Conservation (phyloP, 208 protist species). For the Leishmania tropica region DNA sequence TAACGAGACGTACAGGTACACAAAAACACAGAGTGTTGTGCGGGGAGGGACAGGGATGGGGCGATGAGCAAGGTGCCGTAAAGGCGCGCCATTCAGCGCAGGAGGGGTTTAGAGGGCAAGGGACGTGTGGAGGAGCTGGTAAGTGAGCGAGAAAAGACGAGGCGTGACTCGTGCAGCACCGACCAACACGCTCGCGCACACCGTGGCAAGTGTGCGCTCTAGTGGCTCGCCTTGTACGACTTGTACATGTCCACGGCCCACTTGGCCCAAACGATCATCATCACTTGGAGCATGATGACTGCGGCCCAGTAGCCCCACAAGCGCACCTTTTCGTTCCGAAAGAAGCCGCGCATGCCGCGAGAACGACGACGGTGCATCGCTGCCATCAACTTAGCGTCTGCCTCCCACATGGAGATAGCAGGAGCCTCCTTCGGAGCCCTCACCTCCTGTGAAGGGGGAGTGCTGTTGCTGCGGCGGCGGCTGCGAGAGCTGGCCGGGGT, state of each 20-base stretch:
- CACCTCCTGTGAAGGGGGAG: constrained; percentile 12
- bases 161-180: not conserved
- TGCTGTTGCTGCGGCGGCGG: constrained; percentile 18
- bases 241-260: constrained; percentile 66
- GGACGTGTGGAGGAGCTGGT: not conserved
- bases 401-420: constrained; percentile 17
- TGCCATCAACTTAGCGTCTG: constrained; percentile 49
- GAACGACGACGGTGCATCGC: constrained; percentile 51
- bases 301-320: constrained; percentile 56
- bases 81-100: not conserved
- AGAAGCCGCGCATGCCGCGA: constrained; percentile 15
- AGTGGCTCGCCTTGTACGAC: constrained; percentile 23
- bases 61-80: not conserved
- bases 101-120: not conserved
- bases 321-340: constrained; percentile 12
- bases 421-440: constrained; percentile 6
- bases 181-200: not conserved
- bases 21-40: not conserved
- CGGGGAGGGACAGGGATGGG: not conserved
- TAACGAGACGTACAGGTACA: not conserved
- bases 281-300: constrained; percentile 59
- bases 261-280: constrained; percentile 64
- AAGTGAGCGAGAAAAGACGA: not conserved
- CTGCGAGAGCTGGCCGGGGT: constrained; percentile 20
- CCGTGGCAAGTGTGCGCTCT: not conserved